Evolutionary conservation across 139 green algal species (phyloP).

Genomic region (Chlamydomonas eustigma): DNA sequence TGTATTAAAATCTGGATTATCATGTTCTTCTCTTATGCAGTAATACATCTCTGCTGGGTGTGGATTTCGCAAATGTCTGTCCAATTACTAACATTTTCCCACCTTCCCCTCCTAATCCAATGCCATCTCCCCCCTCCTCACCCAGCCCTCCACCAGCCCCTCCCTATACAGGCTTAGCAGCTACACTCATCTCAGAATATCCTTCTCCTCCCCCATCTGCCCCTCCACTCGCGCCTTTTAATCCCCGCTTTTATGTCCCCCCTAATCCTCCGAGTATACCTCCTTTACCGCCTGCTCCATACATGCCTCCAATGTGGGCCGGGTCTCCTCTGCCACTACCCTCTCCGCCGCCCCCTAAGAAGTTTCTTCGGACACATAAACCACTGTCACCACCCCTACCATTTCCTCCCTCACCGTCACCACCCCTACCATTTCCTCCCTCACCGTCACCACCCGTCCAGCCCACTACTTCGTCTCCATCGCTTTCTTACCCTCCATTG

Average conservation of each 20-base stretch:
- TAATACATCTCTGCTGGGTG: neutral
- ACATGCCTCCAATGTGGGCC: too few species aligned
- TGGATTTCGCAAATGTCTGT: slow-evolving; percentile 9
- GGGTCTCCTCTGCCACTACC: too few species aligned
- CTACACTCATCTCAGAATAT: neutral
- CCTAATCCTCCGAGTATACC: too few species aligned
- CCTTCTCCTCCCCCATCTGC: neutral
- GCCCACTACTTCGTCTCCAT: neutral
- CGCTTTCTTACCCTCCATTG: neutral
- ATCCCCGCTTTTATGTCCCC: too few species aligned
- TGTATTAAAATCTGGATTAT: too few species aligned
- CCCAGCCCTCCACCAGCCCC: neutral
- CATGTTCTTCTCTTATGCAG: neutral
- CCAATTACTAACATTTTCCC: neutral
- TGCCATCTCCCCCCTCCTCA: neutral
- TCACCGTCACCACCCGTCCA: neutral
- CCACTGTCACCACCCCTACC: neutral
- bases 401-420: neutral
- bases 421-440: neutral
- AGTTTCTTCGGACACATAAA: too few species aligned
- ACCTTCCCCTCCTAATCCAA: neutral
- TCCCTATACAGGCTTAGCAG: neutral
- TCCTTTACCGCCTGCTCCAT: too few species aligned
- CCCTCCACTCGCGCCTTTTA: slow-evolving; percentile 3
- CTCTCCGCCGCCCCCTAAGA: too few species aligned